Evolutionary conservation across 306 rosid genomes (phyloP), one percentile per base, ranked within the genome.

Genomic region (Quercus engelmannii): DNA sequence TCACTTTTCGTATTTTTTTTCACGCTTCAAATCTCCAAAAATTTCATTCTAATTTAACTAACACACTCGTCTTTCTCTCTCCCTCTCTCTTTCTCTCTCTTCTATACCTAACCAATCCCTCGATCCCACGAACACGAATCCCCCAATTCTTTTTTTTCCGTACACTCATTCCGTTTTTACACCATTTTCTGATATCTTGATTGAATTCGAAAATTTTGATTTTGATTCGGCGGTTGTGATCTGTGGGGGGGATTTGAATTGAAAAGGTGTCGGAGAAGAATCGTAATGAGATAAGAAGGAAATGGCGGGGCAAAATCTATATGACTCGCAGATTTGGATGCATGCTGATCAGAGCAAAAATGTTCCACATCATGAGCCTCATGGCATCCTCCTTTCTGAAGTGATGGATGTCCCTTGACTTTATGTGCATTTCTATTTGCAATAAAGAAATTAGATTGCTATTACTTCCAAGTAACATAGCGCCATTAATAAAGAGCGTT

Each of bases 321-420:
- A 17, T 80, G 81, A 69, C 68, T 55, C 78, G 30, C 91, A 94
- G 97, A 85, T 94, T 81, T 94, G 99, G 97, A 90, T 87, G 91
- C 77, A 90, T 82, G 99, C 99, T 58, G 97, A 94, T 90, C 97
- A 88, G 84, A 89, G 82, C 58, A 92, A 94, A 85, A 89, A n/a
- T n/a, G n/a, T n/a, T n/a, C n/a, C n/a, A n/a, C n/a, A n/a, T n/a
- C n/a, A n/a, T n/a, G n/a, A n/a, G n/a, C n/a, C n/a, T n/a, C n/a
- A n/a, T n/a, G n/a, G n/a, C n/a, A n/a, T n/a, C n/a, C n/a, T n/a
- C n/a, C n/a, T n/a, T n/a, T n/a, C n/a, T n/a, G n/a, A n/a, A n/a
- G n/a, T n/a, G n/a, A n/a, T n/a, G n/a, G n/a, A n/a, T n/a, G n/a
- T n/a, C n/a, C n/a, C n/a, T n/a, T n/a, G n/a, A n/a, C n/a, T n/a